These are phyloP conservation scores for Malus sylvestris DNA, from an alignment of 306 rosid genomes.

Conservation along the genomic window DNA sequence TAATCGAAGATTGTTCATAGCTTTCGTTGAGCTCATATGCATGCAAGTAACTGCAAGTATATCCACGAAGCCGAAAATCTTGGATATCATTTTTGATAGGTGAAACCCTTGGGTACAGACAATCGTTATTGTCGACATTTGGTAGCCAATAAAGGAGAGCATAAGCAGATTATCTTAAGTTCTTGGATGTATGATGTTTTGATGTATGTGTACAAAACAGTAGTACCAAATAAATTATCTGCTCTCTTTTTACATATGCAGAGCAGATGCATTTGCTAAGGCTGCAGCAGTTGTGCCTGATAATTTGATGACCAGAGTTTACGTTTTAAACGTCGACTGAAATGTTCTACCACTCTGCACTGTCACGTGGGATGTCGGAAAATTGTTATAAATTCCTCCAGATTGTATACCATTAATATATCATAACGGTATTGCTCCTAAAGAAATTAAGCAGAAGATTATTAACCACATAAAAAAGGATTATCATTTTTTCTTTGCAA, in stretches of 20 bases:
- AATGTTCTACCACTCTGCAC: background rate
- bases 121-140: background rate
- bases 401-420: no score
- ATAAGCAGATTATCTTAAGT: background rate
- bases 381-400: no score
- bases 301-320: background rate
- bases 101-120: background rate
- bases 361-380: background rate
- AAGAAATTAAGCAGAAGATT: background rate
- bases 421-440: background rate
- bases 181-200: background rate
- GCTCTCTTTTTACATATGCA: background rate
- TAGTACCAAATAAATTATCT: background rate
- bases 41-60: no score
- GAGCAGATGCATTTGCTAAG: background rate
- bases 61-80: background rate
- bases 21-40: background rate
- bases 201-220: background rate
- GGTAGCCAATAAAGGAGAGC: background rate
- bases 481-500: background rate
- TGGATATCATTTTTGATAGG: background rate
- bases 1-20: background rate
- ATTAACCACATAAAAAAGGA: background rate
- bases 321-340: no score
- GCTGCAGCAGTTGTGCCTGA: background rate